Evolutionary conservation across 306 rosid genomes (phyloP), one percentile per base, ranked within the genome.

Genomic region (Phaseolus lunatus): DNA sequence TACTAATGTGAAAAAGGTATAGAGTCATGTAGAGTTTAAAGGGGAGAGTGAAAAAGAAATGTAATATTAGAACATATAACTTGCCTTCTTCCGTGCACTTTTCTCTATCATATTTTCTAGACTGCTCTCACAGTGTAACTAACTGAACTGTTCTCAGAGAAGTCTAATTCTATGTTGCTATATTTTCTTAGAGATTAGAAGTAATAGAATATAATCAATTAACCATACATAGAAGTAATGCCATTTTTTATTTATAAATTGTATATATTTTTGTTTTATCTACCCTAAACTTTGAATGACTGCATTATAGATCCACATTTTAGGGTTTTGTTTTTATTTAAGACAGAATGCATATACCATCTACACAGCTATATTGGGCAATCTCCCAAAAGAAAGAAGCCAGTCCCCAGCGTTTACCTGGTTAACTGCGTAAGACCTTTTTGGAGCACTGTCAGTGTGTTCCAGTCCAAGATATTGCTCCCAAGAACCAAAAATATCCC

Each of bases 401-500:
- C 19, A 58, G 23, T 31, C 6, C 45, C 45, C 29, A 9, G 47
- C 9, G 13, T 23, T 73, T 73, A 89, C 98, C 90, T 93, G 96
- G 80, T 89, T 88, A 57, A 66, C 86, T 1, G 89, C 87, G 85
- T 85, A 88, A 27, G 95, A 78, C 83, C 96, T 88, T 85, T 93
- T 90, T 7, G 96, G 91, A 66, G 91, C 75, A 86, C 69, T 84
- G 72, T 86, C 96, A 45, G 88, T 68, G 67, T 89, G 96, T 77
- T 93, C 98, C 87, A 93, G 78, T 31, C 98, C 98, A 41, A 93
- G 96, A 86, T 91, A 93, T 82, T 93, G 98, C 85, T 93, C 98
- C 98, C 96, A 93, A 31, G 93, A 90, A 50, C 98, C 95, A 78
- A 89, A 91, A 63, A 87, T 75, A 79, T 93, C 93, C 78, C 90